A percentile compares a stretch with the other conserved stretches of the same genome.
These are phyloP conservation scores for Chytriomyces sp. DNA, from an alignment of 192 early-diverging fungal genomes.

Conservation along the genomic window DNA sequence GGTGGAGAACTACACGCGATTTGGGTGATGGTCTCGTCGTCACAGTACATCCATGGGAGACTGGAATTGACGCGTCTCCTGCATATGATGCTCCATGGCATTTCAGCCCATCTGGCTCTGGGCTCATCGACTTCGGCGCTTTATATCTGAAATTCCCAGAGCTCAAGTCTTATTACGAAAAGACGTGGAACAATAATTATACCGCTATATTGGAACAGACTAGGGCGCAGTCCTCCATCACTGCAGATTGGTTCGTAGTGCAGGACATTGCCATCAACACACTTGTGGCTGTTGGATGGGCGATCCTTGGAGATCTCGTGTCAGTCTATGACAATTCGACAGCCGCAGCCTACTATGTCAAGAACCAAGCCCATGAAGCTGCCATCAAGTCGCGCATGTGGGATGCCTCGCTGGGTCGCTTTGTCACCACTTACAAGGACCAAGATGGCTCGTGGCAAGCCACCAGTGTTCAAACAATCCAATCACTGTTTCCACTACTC, in stretches of 20 bases:
- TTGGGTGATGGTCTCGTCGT: conserved; percentile 16
- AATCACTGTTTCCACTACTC: conserved; percentile 21
- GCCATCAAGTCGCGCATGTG: conserved; percentile 10
- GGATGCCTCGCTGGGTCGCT: not conserved
- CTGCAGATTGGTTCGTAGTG: conserved; percentile 25
- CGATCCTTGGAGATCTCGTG: conserved; percentile 21
- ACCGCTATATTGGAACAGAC: conserved; percentile 9
- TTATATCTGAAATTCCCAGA: conserved; percentile 24
- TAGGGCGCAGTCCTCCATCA: conserved; percentile 17
- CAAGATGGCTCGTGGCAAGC: conserved; percentile 15
- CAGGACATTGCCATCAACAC: conserved; percentile 31
- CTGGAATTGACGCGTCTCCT: conserved; percentile 22
- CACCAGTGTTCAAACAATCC: conserved; percentile 15
- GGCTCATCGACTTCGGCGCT: not conserved
- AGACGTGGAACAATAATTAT: conserved; percentile 22
- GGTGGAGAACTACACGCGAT: conserved; percentile 24
- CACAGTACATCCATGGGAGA: conserved; percentile 26
- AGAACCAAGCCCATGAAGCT: conserved; percentile 14
- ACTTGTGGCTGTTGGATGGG: conserved; percentile 21
- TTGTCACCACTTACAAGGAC: conserved; percentile 13
- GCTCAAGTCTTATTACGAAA: conserved; percentile 11
- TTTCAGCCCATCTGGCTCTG: conserved; percentile 1
- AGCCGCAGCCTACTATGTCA: conserved; percentile 16
- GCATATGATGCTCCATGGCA: conserved; percentile 27
- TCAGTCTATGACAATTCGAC: not conserved